phyloP scores from a whole-genome alignment of 805 yeast species.

The Starmerella cellae region DNA sequence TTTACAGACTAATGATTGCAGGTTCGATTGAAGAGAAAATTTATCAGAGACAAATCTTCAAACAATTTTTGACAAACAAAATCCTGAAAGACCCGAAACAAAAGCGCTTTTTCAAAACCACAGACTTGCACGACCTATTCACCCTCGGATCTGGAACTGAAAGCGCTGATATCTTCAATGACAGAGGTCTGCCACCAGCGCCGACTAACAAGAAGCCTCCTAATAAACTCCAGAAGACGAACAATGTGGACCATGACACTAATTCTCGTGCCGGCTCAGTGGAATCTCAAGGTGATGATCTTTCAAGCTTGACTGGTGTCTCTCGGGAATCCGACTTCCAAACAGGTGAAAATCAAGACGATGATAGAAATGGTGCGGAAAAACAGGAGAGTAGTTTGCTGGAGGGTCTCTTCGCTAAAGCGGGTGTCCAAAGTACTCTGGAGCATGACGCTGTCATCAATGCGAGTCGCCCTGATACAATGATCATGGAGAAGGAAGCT shows the following conservation, averaged over 20 bases:
- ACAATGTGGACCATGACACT: slow-evolving; percentile 21
- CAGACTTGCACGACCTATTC: slow-evolving; percentile 81
- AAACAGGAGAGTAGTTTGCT: slow-evolving; percentile 36
- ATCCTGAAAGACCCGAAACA: slow-evolving; percentile 92
- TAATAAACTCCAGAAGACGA: slow-evolving; percentile 32
- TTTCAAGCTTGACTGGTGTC: slow-evolving; percentile 14
- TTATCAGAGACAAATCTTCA: slow-evolving; percentile 91
- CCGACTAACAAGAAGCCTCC: not conserved
- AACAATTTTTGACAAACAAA: slow-evolving; percentile 84
- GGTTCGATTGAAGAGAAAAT: slow-evolving; percentile 95
- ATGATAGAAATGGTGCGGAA: not conserved
- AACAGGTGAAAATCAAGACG: slow-evolving; percentile 50
- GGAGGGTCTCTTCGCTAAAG: slow-evolving; percentile 58
- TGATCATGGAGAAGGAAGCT: slow-evolving; percentile 52
- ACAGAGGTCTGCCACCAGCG: not conserved
- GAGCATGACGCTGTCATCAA: slow-evolving; percentile 69
- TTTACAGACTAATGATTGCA: slow-evolving; percentile 81
- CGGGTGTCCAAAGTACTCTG: slow-evolving; percentile 60
- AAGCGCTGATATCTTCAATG: slow-evolving; percentile 49
- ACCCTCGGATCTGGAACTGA: slow-evolving; percentile 61
- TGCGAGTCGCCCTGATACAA: slow-evolving; percentile 39
- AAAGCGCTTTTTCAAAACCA: slow-evolving; percentile 79
- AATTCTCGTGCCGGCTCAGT: slow-evolving; percentile 7
- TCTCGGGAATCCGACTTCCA: slow-evolving; percentile 27
- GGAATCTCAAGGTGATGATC: slow-evolving; percentile 25